phyloP scores from a whole-genome alignment of 108 stramenopile genomes.

The Thalassiosira profunda region DNA sequence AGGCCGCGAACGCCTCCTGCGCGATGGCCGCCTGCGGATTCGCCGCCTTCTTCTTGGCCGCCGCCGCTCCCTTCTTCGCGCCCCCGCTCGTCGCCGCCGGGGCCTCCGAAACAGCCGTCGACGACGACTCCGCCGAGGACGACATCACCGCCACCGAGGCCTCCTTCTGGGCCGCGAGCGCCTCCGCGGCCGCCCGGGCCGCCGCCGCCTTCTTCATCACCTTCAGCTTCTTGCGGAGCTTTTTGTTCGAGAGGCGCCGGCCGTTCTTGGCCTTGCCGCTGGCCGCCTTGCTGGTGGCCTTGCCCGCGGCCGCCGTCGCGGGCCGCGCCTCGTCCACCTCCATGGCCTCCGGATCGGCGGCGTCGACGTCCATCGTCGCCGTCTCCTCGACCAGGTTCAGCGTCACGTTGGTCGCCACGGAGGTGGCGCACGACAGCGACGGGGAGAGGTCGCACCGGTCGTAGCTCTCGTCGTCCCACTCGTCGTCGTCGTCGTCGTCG shows the following conservation, averaged over 20 bases:
- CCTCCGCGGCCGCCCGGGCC: slow-evolving; percentile 44
- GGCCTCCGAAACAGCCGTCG: too few species aligned
- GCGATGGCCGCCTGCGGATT: slow-evolving; percentile 62
- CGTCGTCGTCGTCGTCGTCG: slow-evolving; percentile 26
- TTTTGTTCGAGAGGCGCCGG: slow-evolving; percentile 74
- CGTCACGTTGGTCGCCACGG: slow-evolving; percentile 45
- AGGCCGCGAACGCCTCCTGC: slow-evolving; percentile 51
- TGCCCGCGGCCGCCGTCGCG: not conserved
- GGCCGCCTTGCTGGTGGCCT: slow-evolving; percentile 1
- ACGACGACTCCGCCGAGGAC: slow-evolving; percentile 2
- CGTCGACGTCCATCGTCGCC: slow-evolving; percentile 7
- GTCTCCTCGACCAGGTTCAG: slow-evolving; percentile 26
- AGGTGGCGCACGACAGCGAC: slow-evolving; percentile 40
- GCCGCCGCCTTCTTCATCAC: slow-evolving; percentile 77
- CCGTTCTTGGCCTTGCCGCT: slow-evolving; percentile 17
- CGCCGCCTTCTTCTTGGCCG: slow-evolving; percentile 20
- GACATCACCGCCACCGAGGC: not conserved
- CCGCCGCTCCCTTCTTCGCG: not conserved
- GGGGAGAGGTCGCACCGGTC: slow-evolving; percentile 50
- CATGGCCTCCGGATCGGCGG: slow-evolving; percentile 1
- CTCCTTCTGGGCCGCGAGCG: slow-evolving; percentile 10
- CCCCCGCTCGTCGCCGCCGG: not conserved
- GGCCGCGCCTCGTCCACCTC: not conserved
- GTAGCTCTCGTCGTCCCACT: slow-evolving; percentile 11
- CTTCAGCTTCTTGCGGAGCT: slow-evolving; percentile 68